Evolutionary conservation across 495 filamentous ascomycete species (phyloP), one percentile per base, ranked within the genome.

Genomic region (Extremus antarcticus): DNA sequence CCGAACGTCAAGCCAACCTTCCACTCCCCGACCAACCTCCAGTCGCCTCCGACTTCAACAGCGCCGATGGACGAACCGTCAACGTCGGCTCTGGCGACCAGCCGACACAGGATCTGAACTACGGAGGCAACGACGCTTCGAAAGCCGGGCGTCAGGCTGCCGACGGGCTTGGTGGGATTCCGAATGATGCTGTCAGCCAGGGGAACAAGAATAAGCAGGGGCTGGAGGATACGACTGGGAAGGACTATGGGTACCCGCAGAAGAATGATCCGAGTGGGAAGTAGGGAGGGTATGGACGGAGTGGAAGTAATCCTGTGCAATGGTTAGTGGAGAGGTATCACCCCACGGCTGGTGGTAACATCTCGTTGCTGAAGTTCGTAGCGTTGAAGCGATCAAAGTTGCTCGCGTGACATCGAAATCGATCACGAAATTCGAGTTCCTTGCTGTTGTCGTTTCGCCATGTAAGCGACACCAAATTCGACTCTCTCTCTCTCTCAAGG

Each of bases 21-120:
- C 86, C 85, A 25, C 76, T 91, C 45, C 88, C 88, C 13, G 84
- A 91, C 1, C 71, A 90, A 38, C 86, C 87, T 3, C 87, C 87
- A 0, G 69, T 71, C 15, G 68, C 79, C 19, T 84, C 84, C n/a
- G 87, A 87, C 70, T 90, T 80, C 79, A 81, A 88, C 64, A 85
- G 84, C 7, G 72, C 75, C 50, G 86, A 90, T 54, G 73, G 74
- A 43, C 72, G 79, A 54, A 84, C 71, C 21, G 79, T 85, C 63
- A 83, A 85, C 61, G 81, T 87, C 41, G 80, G 82, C 49, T 79
- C 78, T 25, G 85, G 85, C 21, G 69, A 78, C 38, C 35, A 76
- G 0, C 70, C 65, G 29, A 78, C 81, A 45, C 67, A 83, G 50
- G 79, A 80, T 4, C 63, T 66, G 35, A 77, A 76, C n/a, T 73